Evolutionary conservation across 371 early-diverging fungal species (phyloP).

Genomic region (Rhizopus arrhizus): DNA sequence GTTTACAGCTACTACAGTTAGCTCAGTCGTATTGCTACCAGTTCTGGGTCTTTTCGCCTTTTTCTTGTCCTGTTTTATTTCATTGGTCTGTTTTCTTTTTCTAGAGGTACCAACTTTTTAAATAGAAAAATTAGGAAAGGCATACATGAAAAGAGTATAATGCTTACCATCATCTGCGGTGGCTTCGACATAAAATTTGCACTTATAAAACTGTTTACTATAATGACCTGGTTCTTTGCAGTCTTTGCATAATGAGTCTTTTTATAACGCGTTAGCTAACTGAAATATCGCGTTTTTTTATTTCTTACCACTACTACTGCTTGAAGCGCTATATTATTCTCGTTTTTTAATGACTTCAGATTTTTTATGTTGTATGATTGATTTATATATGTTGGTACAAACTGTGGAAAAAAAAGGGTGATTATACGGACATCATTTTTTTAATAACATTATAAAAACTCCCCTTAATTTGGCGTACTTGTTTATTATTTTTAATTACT

Average conservation of each 20-base stretch:
- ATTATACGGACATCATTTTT: no score
- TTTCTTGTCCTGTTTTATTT: neutral
- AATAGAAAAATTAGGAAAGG: conserved; percentile 3
- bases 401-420: no score
- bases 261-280: no score
- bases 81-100: conserved; percentile 8
- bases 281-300: no score
- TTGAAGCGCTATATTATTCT: no score
- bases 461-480: no score
- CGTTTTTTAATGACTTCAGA: no score
- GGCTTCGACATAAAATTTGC: neutral
- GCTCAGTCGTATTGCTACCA: neutral
- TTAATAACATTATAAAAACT: no score
- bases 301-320: no score
- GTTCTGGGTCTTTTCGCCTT: neutral
- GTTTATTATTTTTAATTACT: no score
- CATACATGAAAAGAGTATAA: neutral
- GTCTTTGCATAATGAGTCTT: neutral
- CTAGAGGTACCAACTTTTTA: conserved; percentile 1
- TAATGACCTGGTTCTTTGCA: conserved; percentile 1
- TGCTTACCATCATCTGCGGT: conserved; percentile 2
- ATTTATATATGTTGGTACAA: no score
- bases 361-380: no score
- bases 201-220: neutral
- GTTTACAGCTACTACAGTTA: neutral